Base-by-base conservation (phyloP, 441 rosid species). In the Eugenia klotzschiana region DNA sequence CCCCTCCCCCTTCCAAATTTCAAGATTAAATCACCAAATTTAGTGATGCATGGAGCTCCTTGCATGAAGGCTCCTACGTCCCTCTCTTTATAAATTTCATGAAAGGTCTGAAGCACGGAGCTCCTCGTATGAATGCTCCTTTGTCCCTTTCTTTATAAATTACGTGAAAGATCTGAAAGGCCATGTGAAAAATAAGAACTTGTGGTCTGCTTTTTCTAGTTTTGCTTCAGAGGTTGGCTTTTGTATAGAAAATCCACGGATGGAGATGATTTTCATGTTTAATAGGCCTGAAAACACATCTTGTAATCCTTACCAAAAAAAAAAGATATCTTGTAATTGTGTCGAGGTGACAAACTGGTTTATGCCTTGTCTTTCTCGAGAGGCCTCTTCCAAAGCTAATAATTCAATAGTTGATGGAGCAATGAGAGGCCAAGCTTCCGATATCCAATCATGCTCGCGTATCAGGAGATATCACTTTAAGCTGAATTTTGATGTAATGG, bases 401-500 rank as follows among this genome's bases (percentile, higher is more conserved):
- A 33, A 64, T 33, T 13, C 43, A 64, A 55, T 64, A 33, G 11
- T 37, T 64, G 77, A 33, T 33, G 14, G n/a, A 18, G 43, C 43
- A 64, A 64, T 33, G 74, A 33, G 46, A 33, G 74, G 43, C 74
- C 74, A 33, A 33, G 43, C 46, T 64, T 64, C 77, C 8, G 4
- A 64, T 64, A 64, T 33, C 25, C 23, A 7, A 33, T 22, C 77
- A 9, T 46, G 29, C 29, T 46, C 15, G 51, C 6, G 37, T 82
- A 46, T 54, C 58, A 49, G 55, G 58, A 81, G 79, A 73, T 82
- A 52, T 80, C 84, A 58, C 83, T 79, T 41, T 37, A 80, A 60
- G 43, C 83, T 64, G 81, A 84, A 72, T 51, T 54, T 81, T 55
- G 29, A 60, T 55, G 80, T 69, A 43, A 79, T 91, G 86, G 85